Evolutionary conservation across 352 stramenopile genomes (phyloP).

Genomic region (Aphanomyces euteiches): DNA sequence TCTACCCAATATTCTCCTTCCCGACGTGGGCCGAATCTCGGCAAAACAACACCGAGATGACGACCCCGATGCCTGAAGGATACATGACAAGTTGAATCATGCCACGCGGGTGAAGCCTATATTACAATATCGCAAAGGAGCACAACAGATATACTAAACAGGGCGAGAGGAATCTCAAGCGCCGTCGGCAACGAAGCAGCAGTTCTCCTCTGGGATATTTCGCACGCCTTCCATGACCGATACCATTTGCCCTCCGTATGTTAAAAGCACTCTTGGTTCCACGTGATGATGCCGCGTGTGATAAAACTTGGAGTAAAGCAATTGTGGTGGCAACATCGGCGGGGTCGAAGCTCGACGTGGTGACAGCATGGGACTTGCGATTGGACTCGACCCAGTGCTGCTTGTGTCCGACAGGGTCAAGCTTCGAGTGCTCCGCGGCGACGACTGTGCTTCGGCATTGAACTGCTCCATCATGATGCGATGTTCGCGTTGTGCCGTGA

Average conservation of each 20-base stretch:
- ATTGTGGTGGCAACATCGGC: slow-evolving; percentile 29
- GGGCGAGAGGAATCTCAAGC: too few relatives aligned
- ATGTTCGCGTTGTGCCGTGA: slow-evolving; percentile 66
- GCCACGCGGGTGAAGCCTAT: neutral
- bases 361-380: slow-evolving; percentile 27
- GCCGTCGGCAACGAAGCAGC: neutral
- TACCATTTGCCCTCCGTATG: slow-evolving; percentile 68
- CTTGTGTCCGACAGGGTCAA: slow-evolving; percentile 21
- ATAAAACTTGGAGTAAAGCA: slow-evolving; percentile 13
- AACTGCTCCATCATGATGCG: slow-evolving; percentile 53
- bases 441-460: slow-evolving; percentile 29
- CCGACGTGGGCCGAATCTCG: slow-evolving; percentile 54
- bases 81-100: too few relatives aligned
- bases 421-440: slow-evolving; percentile 37
- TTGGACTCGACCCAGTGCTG: slow-evolving; percentile 29
- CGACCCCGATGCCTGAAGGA: too few relatives aligned
- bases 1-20: slow-evolving; percentile 65
- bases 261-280: slow-evolving; percentile 58
- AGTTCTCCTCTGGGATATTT: slow-evolving; percentile 41
- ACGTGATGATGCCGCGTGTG: neutral
- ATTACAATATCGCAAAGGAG: too few relatives aligned
- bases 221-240: slow-evolving; percentile 81
- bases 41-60: slow-evolving; percentile 4
- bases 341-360: neutral
- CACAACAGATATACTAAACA: too few relatives aligned